phyloP scores from a whole-genome alignment of 1,139 yeast genomes.

The Blastobotrys persicus region DNA sequence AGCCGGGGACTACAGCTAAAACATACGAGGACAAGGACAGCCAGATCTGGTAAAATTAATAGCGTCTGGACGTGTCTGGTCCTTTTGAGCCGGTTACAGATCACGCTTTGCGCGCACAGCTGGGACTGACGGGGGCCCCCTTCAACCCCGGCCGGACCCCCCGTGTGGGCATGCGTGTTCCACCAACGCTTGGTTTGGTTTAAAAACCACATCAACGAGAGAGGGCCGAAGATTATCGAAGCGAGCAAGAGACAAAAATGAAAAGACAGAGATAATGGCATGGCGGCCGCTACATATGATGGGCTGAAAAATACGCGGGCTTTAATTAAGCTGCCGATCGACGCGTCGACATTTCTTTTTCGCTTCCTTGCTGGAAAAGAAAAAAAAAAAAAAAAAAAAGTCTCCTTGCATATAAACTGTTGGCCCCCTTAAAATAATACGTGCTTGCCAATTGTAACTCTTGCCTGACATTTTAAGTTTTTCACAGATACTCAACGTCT shows the following conservation, averaged over 20 bases:
- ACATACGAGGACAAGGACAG: neutral
- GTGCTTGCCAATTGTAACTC: neutral
- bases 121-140: neutral
- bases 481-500: neutral
- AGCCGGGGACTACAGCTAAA: no score
- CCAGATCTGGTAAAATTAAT: neutral
- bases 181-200: no score
- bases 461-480: neutral
- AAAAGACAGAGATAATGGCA: no score
- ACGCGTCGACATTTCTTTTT: neutral
- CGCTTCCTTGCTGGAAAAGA: neutral
- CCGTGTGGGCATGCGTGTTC: no score
- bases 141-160: neutral
- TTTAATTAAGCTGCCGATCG: neutral
- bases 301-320: neutral
- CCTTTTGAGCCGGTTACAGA: no score
- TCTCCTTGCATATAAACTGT: neutral
- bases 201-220: no score
- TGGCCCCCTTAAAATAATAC: neutral
- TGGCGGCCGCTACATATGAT: no score
- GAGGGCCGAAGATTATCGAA: no score
- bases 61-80: no score
- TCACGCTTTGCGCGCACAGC: no score
- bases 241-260: no score
- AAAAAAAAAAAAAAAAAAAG: no score